Evolutionary conservation across 2,329 filamentous ascomycete genomes (phyloP), one percentile per base, ranked within the genome.

Genomic region (Didymella sp.): DNA sequence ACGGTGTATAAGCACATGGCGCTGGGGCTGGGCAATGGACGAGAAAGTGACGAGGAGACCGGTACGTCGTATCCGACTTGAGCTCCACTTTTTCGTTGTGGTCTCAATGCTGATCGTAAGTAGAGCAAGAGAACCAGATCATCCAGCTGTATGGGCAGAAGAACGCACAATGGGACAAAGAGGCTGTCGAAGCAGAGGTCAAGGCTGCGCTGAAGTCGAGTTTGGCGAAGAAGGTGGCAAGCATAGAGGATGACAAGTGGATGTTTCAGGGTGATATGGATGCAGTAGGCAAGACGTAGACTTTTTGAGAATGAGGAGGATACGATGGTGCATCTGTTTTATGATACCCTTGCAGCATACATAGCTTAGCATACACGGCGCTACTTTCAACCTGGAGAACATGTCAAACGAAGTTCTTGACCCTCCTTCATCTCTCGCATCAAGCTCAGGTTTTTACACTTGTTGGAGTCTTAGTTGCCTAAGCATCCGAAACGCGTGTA

Each of bases 181-280:
- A 53, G 13, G 59, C 49, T 43, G 49, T 61, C 45, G 63, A 70
- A 42, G 66, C 61, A 75, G 81, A 81, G 63, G 77, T 82, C 46
- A 80, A 81, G 56, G 74, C 72, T 13, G 79, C 76, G 51, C 69
- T 84, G 50, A 85, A 86, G 61, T 84, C 86, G 30, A 92, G 88
- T 73, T 79, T 96, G 51, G 82, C 86, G 64, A 85, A 85, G 56
- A 91, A 92, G 72, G 89, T 92, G 2, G 84, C 85, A 15, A 86
- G 88, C 13, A 78, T 96, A 46, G 84, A 90, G 21, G 90, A 95
- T 47, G 92, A 96, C 70, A 90, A 88, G 68, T 96, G 92, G 92
- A 96, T 96, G 88, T 96, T 90, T 76, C 91, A 93, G 73, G 80
- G 85, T 2, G 89, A 91, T 66, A 28, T 17, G 2, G 60, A 64